Conservation (phyloP, 305 asterid species). For the Solanum hybrid region DNA sequence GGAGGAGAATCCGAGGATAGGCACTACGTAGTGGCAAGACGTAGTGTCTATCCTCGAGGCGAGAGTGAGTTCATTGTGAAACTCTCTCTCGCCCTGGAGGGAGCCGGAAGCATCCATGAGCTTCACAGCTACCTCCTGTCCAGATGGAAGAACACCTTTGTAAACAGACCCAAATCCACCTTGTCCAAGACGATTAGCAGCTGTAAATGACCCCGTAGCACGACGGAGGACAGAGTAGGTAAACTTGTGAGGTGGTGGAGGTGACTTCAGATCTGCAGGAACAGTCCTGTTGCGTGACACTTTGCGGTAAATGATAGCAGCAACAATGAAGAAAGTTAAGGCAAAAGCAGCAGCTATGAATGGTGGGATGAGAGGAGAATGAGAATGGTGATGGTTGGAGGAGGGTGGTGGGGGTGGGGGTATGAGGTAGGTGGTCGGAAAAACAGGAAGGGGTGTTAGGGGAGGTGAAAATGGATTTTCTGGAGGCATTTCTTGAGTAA, state of each 20-base stretch:
- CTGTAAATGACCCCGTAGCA: conserved; percentile 51
- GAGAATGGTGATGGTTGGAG: conserved; percentile 16
- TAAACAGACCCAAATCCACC: conserved; percentile 93
- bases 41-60: conserved; percentile 51
- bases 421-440: conserved; percentile 12
- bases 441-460: conserved; percentile 22
- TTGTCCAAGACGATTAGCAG: conserved; percentile 64
- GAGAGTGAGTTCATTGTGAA: conserved; percentile 63
- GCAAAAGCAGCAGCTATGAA: conserved; percentile 39
- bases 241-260: conserved; percentile 48
- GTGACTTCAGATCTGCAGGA: conserved; percentile 73
- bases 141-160: conserved; percentile 67
- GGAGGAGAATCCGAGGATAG: conserved; percentile 60
- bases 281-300: conserved; percentile 64
- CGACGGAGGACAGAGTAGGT: conserved; percentile 51
- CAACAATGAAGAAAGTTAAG: conserved; percentile 33
- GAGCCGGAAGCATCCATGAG: conserved; percentile 57
- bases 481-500: conserved; percentile 39
- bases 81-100: conserved; percentile 82
- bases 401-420: conserved; percentile 23
- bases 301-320: conserved; percentile 48
- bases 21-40: conserved; percentile 51
- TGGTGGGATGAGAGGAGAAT: conserved; percentile 35
- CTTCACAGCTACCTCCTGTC: conserved; percentile 74
- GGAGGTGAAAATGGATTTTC: conserved; percentile 16